Conservation (phyloP, 129 eudicot genomes). For the Flaveria sonorensis region DNA sequence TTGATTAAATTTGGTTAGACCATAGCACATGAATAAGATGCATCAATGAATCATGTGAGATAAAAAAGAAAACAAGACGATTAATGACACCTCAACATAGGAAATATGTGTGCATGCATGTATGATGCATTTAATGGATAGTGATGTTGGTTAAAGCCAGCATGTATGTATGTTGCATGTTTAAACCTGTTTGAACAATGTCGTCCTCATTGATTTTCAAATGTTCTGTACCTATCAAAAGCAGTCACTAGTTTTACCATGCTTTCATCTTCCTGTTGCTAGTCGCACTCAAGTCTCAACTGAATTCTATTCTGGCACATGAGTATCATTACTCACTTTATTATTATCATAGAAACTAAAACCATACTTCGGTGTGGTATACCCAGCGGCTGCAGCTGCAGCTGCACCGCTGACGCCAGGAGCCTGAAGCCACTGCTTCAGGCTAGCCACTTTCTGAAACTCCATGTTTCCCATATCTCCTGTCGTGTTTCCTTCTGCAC, state of each 20-base stretch:
- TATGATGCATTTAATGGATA: not conserved
- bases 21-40: conserved; percentile 7
- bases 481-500: not conserved
- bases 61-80: not conserved
- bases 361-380: not conserved
- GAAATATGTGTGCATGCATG: not conserved
- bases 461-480: conserved; percentile 9
- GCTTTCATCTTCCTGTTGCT: conserved; percentile 13
- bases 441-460: conserved; percentile 25
- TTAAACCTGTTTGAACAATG: too few relatives aligned
- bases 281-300: not conserved
- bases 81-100: not conserved
- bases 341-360: conserved; percentile 18
- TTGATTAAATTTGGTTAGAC: not conserved
- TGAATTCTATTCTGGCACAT: not conserved
- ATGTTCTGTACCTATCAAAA: too few relatives aligned
- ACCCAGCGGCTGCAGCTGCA: not conserved
- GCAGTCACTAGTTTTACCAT: not conserved
- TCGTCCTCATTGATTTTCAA: too few relatives aligned
- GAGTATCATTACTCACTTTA: not conserved
- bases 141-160: too few relatives aligned
- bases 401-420: not conserved
- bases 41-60: conserved; percentile 5
- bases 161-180: too few relatives aligned
- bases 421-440: conserved; percentile 22